These are phyloP conservation scores for Penicillium angulare DNA, from an alignment of 495 filamentous ascomycete genomes.

Conservation along the genomic window DNA sequence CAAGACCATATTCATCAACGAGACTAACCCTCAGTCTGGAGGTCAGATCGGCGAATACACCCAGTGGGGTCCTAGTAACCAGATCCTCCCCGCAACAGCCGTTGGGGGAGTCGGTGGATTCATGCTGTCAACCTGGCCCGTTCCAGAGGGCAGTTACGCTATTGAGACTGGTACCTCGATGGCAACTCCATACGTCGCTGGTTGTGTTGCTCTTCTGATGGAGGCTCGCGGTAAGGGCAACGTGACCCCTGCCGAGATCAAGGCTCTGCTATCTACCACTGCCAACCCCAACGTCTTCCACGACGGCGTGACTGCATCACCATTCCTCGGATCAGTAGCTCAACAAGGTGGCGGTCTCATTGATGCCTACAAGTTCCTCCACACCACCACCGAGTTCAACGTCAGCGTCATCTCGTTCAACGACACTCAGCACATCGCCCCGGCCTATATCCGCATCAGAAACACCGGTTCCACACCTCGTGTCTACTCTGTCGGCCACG, in stretches of 20 bases:
- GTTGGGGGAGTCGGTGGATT: constrained; percentile 52
- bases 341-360: constrained; percentile 59
- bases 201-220: constrained; percentile 51
- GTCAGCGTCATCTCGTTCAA: constrained; percentile 57
- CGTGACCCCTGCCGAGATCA: constrained; percentile 37
- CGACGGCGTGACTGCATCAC: constrained; percentile 36
- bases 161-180: constrained; percentile 55
- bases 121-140: constrained; percentile 57
- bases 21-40: constrained; percentile 11
- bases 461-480: constrained; percentile 48
- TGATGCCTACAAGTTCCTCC: constrained; percentile 56
- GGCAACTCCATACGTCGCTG: constrained; percentile 55
- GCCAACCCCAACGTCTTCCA: constrained; percentile 45
- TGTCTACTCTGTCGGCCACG: constrained; percentile 44
- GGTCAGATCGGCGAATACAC: constrained; percentile 48
- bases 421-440: constrained; percentile 53
- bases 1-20: constrained; percentile 10
- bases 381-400: constrained; percentile 50
- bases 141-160: constrained; percentile 39
- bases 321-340: constrained; percentile 49
- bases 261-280: constrained; percentile 34
- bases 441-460: constrained; percentile 46
- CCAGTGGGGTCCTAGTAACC: constrained; percentile 56
- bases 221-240: constrained; percentile 37
- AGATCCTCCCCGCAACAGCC: constrained; percentile 54